Conservation (phyloP, 345 rosid species). For the Moringa oleifera region DNA sequence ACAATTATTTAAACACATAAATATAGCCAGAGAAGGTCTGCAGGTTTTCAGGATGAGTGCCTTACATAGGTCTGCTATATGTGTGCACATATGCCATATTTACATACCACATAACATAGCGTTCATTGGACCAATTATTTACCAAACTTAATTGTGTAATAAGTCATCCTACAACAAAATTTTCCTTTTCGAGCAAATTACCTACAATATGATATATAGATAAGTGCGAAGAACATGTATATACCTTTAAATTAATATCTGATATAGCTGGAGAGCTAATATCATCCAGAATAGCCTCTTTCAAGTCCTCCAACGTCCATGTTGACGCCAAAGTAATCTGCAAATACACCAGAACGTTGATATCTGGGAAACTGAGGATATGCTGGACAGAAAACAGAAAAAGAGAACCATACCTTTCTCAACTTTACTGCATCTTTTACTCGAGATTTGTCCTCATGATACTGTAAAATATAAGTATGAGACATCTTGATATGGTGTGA, state of each 20-base stretch:
- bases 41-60: too few relatives aligned
- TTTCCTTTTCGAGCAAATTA: background rate
- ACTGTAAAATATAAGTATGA: slow-evolving; percentile 42
- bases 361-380: slow-evolving; percentile 15
- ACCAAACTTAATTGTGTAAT: too few relatives aligned
- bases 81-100: too few relatives aligned
- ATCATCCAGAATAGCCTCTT: slow-evolving; percentile 56
- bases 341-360: slow-evolving; percentile 24
- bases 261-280: slow-evolving; percentile 42
- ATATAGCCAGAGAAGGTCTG: too few relatives aligned
- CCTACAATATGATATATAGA: too few relatives aligned
- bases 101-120: too few relatives aligned
- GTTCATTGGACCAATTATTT: too few relatives aligned
- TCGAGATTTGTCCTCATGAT: slow-evolving; percentile 69
- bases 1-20: too few relatives aligned
- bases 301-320: slow-evolving; percentile 71
- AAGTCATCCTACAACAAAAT: too few relatives aligned
- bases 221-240: background rate
- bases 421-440: slow-evolving; percentile 70
- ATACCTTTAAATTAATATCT: slow-evolving; percentile 62
- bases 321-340: slow-evolving; percentile 58
- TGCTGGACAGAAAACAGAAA: background rate
- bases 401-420: slow-evolving; percentile 46
- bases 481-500: background rate
- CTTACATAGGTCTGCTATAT: too few relatives aligned